Evolutionary conservation across 805 yeast species (phyloP).

Genomic region (Kuraishia piskuri): DNA sequence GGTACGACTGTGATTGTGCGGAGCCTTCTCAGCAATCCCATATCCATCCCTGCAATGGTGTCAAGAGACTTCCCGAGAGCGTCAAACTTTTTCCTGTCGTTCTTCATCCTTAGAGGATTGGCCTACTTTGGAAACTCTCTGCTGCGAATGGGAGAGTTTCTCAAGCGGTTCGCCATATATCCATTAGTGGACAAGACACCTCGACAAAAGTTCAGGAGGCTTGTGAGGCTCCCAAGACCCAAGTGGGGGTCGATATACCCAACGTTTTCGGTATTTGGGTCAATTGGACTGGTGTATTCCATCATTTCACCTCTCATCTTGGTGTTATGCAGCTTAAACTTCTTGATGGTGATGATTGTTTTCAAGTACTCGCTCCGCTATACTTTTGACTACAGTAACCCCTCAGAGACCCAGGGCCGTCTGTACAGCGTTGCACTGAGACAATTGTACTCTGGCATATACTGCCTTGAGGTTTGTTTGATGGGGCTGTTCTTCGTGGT

Average conservation of each 20-base stretch:
- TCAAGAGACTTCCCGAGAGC: constrained; percentile 81
- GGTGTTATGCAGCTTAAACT: constrained; percentile 48
- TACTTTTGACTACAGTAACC: constrained; percentile 41
- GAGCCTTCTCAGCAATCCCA: constrained; percentile 59
- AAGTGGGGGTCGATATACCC: constrained; percentile 81
- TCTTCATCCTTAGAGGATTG: constrained; percentile 64
- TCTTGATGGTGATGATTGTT: constrained; percentile 49
- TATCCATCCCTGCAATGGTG: constrained; percentile 58
- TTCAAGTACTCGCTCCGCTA: constrained; percentile 62
- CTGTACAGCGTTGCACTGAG: constrained; percentile 68
- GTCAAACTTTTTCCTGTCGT: constrained; percentile 78
- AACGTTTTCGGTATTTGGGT: constrained; percentile 64
- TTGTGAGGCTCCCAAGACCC: constrained; percentile 34
- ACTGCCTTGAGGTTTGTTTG: constrained; percentile 71
- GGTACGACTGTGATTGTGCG: constrained; percentile 60
- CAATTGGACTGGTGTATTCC: constrained; percentile 72
- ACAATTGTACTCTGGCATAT: constrained; percentile 74
- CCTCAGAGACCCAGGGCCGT: constrained; percentile 59
- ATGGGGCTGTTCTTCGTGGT: constrained; percentile 69
- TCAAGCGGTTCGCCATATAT: constrained; percentile 27
- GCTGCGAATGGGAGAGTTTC: constrained; percentile 47
- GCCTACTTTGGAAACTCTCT: constrained; percentile 69
- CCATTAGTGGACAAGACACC: constrained; percentile 48
- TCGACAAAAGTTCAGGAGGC: constrained; percentile 38
- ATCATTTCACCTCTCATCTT: constrained; percentile 74